These are phyloP conservation scores for Geotrichum reessii DNA, from an alignment of 1,139 yeast species.

Conservation along the genomic window DNA sequence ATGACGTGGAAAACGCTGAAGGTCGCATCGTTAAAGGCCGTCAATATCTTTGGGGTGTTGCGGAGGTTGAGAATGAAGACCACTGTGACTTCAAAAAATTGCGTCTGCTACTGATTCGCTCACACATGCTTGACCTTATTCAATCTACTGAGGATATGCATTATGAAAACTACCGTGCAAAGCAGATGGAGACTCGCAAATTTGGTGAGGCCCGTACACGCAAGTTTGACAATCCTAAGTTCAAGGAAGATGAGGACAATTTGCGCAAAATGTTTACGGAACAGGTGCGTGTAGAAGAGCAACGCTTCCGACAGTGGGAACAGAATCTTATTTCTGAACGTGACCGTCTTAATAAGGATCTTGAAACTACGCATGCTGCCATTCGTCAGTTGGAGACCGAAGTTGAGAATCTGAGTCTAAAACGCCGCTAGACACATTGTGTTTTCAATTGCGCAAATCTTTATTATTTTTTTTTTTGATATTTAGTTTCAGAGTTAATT, in stretches of 20 bases:
- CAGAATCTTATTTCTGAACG: constrained; percentile 91
- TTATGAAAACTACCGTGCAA: constrained; percentile 80
- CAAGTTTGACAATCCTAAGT: constrained; percentile 71
- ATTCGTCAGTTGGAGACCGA: constrained; percentile 36
- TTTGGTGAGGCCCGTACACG: constrained; percentile 43
- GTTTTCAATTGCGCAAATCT: neutral
- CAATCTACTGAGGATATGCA: constrained; percentile 87
- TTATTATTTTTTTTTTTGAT: no score
- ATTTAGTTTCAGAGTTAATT: no score
- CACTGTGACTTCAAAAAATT: constrained; percentile 94
- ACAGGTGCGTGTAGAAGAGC: constrained; percentile 95
- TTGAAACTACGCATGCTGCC: constrained; percentile 71
- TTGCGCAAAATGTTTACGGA: constrained; percentile 95
- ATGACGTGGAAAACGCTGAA: constrained; percentile 68
- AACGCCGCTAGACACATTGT: neutral
- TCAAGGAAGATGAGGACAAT: constrained; percentile 92
- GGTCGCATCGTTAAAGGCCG: constrained; percentile 83
- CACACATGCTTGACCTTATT: constrained; percentile 87
- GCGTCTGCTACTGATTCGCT: constrained; percentile 80
- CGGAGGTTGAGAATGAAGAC: constrained; percentile 91
- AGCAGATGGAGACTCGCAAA: constrained; percentile 65
- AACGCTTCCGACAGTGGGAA: constrained; percentile 97
- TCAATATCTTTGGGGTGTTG: constrained; percentile 96
- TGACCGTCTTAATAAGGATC: constrained; percentile 86
- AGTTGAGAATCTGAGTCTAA: constrained; percentile 27